Evolutionary conservation across 163 green algal genomes (phyloP), one percentile per base, ranked within the genome.

Genomic region (Scenedesmus sp.): DNA sequence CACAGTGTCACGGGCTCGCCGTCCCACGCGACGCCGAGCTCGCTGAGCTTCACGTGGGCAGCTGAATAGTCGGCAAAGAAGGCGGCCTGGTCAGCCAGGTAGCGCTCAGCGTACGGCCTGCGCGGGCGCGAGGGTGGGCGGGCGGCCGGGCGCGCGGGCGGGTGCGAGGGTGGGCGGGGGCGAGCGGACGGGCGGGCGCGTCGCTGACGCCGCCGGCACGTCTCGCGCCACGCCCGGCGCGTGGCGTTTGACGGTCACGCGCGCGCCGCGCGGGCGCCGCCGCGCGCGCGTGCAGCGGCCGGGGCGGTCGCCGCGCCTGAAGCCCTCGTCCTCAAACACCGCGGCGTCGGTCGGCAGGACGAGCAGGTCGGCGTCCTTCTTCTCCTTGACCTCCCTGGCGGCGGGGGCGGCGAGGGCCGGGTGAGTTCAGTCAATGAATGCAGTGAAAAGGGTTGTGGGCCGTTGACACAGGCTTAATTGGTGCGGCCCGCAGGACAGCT

Each of bases 51-150:
- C 24, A 92, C 77, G 80, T 98, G 94, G 0, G 89, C 50, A 24
- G 4, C 22, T 26, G 10, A 24, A 39, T 24, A 28, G 36, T 66
- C 74, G 97, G 79, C 69, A 34, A 65, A 98, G 88, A 98, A 98
- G 14, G 86, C 87, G 1, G 88, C 90, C 83, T 98, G 75, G 84
- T 93, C 87, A 0, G 56, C 87, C 0, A 89, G 89, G 70, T 97
- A 98, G 85, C 94, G 93, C 84, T 97, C 92, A 7, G 92, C 94
- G 64, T 87, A 95, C 3, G 86, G 86, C 88, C 91, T 94, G 85
- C 51, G 82, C 10, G 6, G 39, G 7, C 7, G 39, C 39, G 39
- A 47, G 6, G 39, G 7, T 6, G 6, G 39, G 10, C 10, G 39
- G 7, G 6, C 7, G 39, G 39, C 10, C 7, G 39, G 7, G 39